Percentiles rank a stretch among this genome's conserved stretches.
These are phyloP conservation scores for Themeda triandra DNA, from an alignment of 176 grass and related monocot genomes.

Conservation along the genomic window DNA sequence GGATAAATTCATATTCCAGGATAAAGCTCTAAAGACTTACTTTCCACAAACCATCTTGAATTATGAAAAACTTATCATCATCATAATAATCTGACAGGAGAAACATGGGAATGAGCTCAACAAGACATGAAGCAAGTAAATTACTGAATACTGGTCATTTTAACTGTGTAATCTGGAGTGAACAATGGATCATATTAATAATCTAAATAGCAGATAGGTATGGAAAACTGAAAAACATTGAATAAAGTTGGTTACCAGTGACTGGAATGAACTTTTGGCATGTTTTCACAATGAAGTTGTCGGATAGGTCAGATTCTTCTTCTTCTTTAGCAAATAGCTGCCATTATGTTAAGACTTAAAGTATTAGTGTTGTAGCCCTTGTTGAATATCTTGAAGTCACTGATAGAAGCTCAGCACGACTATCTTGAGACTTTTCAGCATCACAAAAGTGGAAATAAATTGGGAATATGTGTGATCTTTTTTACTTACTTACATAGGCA, in stretches of 20 bases:
- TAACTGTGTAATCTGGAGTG: conserved; percentile 12
- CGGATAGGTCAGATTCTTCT: conserved; percentile 81
- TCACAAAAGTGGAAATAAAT: background rate
- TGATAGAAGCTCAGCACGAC: background rate
- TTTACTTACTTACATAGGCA: conserved; percentile 13
- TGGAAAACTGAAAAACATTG: conserved; percentile 13
- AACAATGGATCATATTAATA: background rate
- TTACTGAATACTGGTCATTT: conserved; percentile 3
- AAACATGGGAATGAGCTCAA: conserved; percentile 32
- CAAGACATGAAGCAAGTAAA: background rate
- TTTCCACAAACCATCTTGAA: conserved; percentile 80
- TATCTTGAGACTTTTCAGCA: conserved; percentile 10
- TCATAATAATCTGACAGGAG: conserved; percentile 81
- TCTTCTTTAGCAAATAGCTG: conserved; percentile 88
- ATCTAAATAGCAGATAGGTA: conserved; percentile 11
- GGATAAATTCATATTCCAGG: background rate
- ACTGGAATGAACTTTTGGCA: conserved; percentile 97
- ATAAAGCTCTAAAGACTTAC: conserved; percentile 43
- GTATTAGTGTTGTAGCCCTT: conserved; percentile 8
- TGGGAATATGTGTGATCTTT: background rate
- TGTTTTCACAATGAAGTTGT: conserved; percentile 98
- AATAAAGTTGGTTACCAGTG: conserved; percentile 51
- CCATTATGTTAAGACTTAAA: conserved; percentile 22
- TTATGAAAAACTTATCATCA: conserved; percentile 73
- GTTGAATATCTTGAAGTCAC: background rate